Base-by-base conservation (phyloP, 2,329 filamentous ascomycete genomes). In the Xylariaceae sp. region DNA sequence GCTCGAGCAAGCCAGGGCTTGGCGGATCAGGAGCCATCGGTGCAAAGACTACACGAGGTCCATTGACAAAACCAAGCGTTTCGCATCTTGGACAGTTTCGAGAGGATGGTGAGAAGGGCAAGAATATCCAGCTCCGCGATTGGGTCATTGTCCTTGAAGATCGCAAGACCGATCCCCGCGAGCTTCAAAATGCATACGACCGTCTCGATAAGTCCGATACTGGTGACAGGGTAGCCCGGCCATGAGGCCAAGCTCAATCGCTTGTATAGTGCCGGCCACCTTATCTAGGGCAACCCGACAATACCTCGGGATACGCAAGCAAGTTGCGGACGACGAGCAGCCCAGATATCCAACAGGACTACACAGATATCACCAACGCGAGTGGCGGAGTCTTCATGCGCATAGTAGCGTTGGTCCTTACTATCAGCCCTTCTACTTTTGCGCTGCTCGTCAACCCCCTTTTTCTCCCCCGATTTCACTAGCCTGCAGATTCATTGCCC, bases 101-200 rank as follows among this genome's bases (percentile, higher is more conserved):
- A 53, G 91, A 97, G 69, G 87, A 90, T 62, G 84, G 83, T 48
- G 83, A 87, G 18, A 88, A 87, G 65, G 90, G 90, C 31, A 81
- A 79, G 60, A 86, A 86, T 22, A 89, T 97, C 44, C 91, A 97
- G 72, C 75, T 96, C 47, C 81, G 93, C 49, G 93, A 97, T 69
- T 85, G 91, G 75, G 76, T 96, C 14, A 77, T 83, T 17, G 88
- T 89, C 54, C 77, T 97, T 43, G 92, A 96, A 69, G 77, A 84
- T 46, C 90, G 96, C 66, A 87, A 89, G 1, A 79, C 77, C 59
- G 87, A 90, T 67, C 74, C 73, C 59, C 81, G 75, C 65, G 80
- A 84, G 19, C 67, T 89, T 44, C 83, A 88, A 65, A 70, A 73
- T 44, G 81, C 82, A 1, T 84, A 83, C 56, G 63, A 75, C 51